Evolutionary conservation across 495 filamentous ascomycete genomes (phyloP).

Genomic region (Physcia stellaris): DNA sequence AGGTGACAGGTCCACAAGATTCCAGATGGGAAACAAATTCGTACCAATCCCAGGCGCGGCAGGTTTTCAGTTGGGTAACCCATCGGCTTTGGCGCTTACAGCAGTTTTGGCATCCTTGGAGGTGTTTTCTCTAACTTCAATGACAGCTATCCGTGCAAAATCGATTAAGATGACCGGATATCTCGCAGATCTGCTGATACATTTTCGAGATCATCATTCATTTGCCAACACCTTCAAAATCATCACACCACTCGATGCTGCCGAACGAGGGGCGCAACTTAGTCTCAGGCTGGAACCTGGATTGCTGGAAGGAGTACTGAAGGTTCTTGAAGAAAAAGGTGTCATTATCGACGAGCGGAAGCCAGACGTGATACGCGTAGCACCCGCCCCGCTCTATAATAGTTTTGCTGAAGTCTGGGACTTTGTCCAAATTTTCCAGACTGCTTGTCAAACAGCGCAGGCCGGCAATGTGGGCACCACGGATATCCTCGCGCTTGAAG

Average conservation of each 20-base stretch:
- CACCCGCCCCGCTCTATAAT: slow-evolving; percentile 85
- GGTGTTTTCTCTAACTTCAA: slow-evolving; percentile 61
- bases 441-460: slow-evolving; percentile 27
- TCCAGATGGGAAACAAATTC: slow-evolving; percentile 70
- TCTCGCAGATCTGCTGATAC: slow-evolving; percentile 54
- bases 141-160: slow-evolving; percentile 57
- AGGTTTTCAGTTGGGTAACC: slow-evolving; percentile 50
- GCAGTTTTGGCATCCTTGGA: slow-evolving; percentile 64
- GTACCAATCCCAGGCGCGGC: slow-evolving; percentile 51
- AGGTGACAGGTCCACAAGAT: slow-evolving; percentile 58
- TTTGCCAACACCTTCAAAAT: slow-evolving; percentile 45
- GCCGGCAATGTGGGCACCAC: neutral
- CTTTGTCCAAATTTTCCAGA: slow-evolving; percentile 54
- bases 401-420: slow-evolving; percentile 63
- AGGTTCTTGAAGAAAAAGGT: slow-evolving; percentile 49
- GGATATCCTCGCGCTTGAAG: slow-evolving; percentile 2
- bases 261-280: slow-evolving; percentile 73
- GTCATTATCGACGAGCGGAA: slow-evolving; percentile 81
- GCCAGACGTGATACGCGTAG: slow-evolving; percentile 85
- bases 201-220: slow-evolving; percentile 25
- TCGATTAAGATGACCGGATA: slow-evolving; percentile 67
- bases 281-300: slow-evolving; percentile 56
- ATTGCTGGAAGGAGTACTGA: slow-evolving; percentile 55
- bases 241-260: slow-evolving; percentile 64
- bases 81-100: slow-evolving; percentile 44